Evolutionary conservation across 2,329 filamentous ascomycete genomes (phyloP), one percentile per base, ranked within the genome.

Genomic region (Colletotrichum sp.): DNA sequence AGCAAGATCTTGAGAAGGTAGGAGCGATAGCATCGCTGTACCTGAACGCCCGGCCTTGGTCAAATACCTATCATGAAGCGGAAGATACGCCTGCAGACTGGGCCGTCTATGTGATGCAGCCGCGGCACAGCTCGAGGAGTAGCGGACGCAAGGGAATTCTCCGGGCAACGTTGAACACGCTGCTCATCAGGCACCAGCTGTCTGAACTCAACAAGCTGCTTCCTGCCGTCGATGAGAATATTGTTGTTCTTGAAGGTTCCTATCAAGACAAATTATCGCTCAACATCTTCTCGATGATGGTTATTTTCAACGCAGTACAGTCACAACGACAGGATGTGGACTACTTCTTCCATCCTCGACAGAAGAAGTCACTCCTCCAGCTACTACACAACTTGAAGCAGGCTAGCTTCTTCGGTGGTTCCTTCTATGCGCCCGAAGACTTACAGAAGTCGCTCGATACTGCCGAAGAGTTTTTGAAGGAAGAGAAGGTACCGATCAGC

Each of bases 291-390:
- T 91, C 95, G 1, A 94, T 97, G 84, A 92, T 95, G 81, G 91
- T 98, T 63, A 93, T 94, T 3, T 93, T 95, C 78, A 98, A 98
- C 81, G 93, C 95, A 0, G 92, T 98, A 1, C 96, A 96, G 28
- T 98, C 96, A 7, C 95, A 98, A 81, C 89, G 96, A 13, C 92
- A 90, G 0, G 96, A 96, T 79, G 88, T 91, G 71, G 96, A 98
- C 82, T 98, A 98, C 81, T 93, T 98, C 78, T 98, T 98, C 79
- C 94, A 98, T 79, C 90, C 91, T 1, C 92, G 90, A 15, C 96
- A 96, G 79, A 87, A 90, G 34, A 93, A 92, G 77, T 89, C 90
- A 52, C 86, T 98, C 15, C 85, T 93, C 30, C 88, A 91, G 69
- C 86, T 98, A 3, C 93, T 98, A 6, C 90, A 89, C 71, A 98